A percentile compares a stretch with the other conserved stretches of the same genome.
phyloP scores from a whole-genome alignment of 345 rosid species.

The Aquilaria sinensis region DNA sequence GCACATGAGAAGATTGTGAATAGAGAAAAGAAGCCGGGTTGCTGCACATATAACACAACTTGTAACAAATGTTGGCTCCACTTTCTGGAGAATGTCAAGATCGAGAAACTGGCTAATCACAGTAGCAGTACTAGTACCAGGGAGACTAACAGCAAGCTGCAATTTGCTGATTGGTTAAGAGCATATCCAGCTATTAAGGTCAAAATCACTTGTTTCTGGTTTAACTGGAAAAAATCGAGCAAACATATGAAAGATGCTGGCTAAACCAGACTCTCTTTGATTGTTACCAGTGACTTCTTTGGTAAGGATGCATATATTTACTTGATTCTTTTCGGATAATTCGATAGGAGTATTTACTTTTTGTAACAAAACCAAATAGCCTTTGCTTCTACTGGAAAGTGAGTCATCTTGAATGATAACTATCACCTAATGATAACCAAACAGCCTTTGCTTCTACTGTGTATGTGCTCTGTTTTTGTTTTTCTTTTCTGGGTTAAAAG shows the following conservation, averaged over 20 bases:
- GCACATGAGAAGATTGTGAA: conserved; percentile 11
- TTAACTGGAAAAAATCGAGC: conserved; percentile 15
- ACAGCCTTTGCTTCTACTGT: no score
- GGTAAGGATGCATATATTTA: background rate
- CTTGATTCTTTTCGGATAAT: background rate
- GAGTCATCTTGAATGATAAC: no score
- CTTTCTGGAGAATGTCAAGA: conserved; percentile 19
- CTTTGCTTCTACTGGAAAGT: no score
- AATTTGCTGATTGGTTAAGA: conserved; percentile 18
- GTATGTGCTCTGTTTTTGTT: no score
- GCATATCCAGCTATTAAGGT: conserved; percentile 5
- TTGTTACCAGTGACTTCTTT: background rate
- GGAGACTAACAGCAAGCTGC: background rate
- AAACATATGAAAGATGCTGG: background rate
- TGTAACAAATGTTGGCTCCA: conserved; percentile 36
- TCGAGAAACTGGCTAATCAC: conserved; percentile 10
- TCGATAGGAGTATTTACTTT: no score
- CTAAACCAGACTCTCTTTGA: background rate
- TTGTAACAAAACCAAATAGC: no score
- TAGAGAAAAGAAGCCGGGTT: conserved; percentile 14
- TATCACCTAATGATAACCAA: no score
- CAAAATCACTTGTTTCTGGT: conserved; percentile 9
- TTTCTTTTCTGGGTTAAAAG: no score
- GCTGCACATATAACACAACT: conserved; percentile 20
- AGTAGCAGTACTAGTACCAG: conserved; percentile 7